Conservation (phyloP, 2,329 filamentous ascomycete species). For the Botrytis galanthina region DNA sequence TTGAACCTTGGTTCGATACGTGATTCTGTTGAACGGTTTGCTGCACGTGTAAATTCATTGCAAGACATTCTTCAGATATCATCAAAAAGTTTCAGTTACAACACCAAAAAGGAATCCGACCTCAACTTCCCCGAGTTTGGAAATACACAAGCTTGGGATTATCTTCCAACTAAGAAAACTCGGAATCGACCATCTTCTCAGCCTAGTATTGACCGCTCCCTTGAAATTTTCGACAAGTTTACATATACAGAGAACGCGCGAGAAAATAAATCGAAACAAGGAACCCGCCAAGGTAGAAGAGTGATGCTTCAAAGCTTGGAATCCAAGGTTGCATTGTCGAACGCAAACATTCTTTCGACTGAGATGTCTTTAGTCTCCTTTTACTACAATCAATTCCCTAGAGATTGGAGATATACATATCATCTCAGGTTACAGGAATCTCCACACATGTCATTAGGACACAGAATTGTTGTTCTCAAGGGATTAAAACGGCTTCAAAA, state of each 20-base stretch:
- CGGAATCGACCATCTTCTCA: not conserved
- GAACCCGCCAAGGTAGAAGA: constrained; percentile 4
- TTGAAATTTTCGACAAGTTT: constrained; percentile 14
- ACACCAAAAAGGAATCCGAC: not conserved
- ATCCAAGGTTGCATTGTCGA: constrained; percentile 1
- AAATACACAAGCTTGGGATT: not conserved
- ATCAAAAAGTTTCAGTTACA: not conserved
- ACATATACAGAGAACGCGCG: constrained; percentile 4
- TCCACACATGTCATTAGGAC: constrained; percentile 6
- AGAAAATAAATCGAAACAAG: not conserved
- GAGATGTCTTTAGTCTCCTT: constrained; percentile 10
- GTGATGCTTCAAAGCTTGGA: constrained; percentile 15
- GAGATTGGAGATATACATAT: constrained; percentile 16
- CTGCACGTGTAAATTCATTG: not conserved
- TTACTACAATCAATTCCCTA: constrained; percentile 1
- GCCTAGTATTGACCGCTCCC: not conserved
- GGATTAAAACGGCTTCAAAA: constrained; percentile 1
- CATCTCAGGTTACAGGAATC: not conserved
- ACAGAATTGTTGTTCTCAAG: constrained; percentile 7
- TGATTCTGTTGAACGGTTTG: constrained; percentile 23
- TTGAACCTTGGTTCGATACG: constrained; percentile 26
- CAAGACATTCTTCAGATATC: not conserved
- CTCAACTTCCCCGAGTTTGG: not conserved
- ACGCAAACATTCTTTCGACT: not conserved
- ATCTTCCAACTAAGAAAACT: not conserved